These are phyloP conservation scores for Pezicula radicicola DNA, from an alignment of 2,329 filamentous ascomycete species.

Conservation along the genomic window DNA sequence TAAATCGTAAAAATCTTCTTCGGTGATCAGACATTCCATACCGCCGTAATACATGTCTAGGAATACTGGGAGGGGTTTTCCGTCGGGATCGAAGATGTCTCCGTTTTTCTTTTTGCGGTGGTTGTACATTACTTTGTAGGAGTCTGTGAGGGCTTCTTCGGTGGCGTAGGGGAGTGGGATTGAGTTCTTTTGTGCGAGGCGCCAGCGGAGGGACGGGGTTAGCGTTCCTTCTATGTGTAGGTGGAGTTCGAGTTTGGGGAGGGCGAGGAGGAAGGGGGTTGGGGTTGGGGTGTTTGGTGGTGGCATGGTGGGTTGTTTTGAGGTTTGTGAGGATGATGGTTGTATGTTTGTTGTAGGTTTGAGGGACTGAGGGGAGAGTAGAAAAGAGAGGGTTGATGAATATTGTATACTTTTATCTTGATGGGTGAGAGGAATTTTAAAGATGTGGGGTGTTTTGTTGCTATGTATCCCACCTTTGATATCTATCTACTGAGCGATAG, in stretches of 20 bases:
- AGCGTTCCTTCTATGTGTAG: conserved; percentile 76
- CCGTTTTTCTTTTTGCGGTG: conserved; percentile 27
- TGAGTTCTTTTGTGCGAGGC: conserved; percentile 61
- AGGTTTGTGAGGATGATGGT: too few relatives aligned
- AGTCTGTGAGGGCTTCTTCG: not conserved
- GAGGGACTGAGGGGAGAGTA: too few relatives aligned
- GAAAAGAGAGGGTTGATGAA: too few relatives aligned
- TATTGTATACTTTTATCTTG: too few relatives aligned
- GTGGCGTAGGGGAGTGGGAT: conserved; percentile 41
- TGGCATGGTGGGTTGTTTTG: too few relatives aligned
- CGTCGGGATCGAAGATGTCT: conserved; percentile 1
- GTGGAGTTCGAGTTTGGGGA: conserved; percentile 80
- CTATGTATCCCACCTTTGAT: too few relatives aligned
- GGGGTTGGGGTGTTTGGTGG: too few relatives aligned
- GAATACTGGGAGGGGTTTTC: conserved; percentile 38
- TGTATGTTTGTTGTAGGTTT: too few relatives aligned
- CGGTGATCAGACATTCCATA: conserved; percentile 62
- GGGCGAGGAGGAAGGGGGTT: conserved; percentile 47
- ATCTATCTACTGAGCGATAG: too few relatives aligned
- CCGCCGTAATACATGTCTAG: conserved; percentile 74
- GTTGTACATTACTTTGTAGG: conserved; percentile 12
- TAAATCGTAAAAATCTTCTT: conserved; percentile 67
- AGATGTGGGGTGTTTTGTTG: too few relatives aligned
- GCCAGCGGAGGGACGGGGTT: conserved; percentile 65
- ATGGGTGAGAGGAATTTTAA: too few relatives aligned